Percentiles rank a stretch among this genome's conserved stretches.
Conservation (phyloP, 495 filamentous ascomycete genomes). For the Aspergillus taichungensis region DNA sequence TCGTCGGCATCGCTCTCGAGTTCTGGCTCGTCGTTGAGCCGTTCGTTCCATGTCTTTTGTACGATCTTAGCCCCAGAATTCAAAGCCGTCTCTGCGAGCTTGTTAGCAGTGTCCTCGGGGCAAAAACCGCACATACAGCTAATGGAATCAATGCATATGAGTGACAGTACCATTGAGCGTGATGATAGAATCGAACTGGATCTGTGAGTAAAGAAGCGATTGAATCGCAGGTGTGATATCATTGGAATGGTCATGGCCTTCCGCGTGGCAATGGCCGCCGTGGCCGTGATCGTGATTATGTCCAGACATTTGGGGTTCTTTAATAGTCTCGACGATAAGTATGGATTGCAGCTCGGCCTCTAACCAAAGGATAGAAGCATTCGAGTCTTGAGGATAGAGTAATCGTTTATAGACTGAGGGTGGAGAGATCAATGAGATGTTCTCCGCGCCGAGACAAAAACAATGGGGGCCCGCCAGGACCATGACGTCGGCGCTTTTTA, state of each 20-base stretch:
- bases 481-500: too few relatives aligned
- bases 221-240: conserved; percentile 87
- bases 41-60: conserved; percentile 84
- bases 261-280: conserved; percentile 32
- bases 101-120: conserved; percentile 2
- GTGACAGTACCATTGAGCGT: conserved; percentile 62
- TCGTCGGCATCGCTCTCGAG: conserved; percentile 83
- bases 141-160: not conserved
- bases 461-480: too few relatives aligned
- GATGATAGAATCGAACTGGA: conserved; percentile 77
- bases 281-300: conserved; percentile 38
- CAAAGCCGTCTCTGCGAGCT: conserved; percentile 40
- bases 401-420: too few relatives aligned
- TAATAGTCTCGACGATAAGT: not conserved
- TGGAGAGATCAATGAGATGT: too few relatives aligned
- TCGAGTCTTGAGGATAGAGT: too few relatives aligned
- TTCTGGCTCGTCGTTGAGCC: conserved; percentile 60
- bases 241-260: conserved; percentile 71
- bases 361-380: too few relatives aligned
- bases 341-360: not conserved
- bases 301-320: conserved; percentile 23
- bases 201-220: conserved; percentile 79
- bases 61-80: conserved; percentile 65
- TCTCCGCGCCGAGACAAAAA: too few relatives aligned
- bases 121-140: not conserved